Conservation (phyloP, 2,329 filamentous ascomycete species). For the Aspergillus brasiliensis region DNA sequence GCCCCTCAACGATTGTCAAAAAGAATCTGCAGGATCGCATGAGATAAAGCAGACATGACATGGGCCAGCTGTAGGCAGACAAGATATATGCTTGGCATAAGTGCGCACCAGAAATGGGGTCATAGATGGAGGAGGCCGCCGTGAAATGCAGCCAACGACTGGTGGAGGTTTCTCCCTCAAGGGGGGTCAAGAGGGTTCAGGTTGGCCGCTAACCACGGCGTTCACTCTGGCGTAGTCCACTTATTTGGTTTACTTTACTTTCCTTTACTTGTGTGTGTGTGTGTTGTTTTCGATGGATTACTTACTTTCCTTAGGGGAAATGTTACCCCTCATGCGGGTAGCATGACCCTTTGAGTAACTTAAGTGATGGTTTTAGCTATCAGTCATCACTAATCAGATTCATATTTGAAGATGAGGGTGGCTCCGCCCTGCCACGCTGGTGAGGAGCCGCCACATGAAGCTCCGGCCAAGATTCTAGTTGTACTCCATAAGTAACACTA, state of each 20-base stretch:
- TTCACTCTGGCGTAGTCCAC: not conserved
- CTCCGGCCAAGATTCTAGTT: not conserved
- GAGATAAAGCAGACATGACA: not conserved
- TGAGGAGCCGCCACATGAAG: not conserved
- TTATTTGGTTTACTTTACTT: not conserved
- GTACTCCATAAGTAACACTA: not conserved
- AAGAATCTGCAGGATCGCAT: constrained; percentile 1
- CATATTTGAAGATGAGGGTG: not conserved
- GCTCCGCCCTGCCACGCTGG: not conserved
- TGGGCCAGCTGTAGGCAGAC: not conserved
- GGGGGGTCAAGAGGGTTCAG: not conserved
- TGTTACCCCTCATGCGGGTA: constrained; percentile 2
- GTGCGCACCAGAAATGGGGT: not conserved
- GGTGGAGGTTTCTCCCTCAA: not conserved
- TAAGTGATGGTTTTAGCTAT: not conserved
- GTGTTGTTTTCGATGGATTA: not conserved
- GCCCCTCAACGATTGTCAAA: not conserved
- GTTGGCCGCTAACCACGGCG: not conserved
- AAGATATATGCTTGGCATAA: constrained; percentile 1
- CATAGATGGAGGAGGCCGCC: not conserved
- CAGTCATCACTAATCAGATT: not conserved
- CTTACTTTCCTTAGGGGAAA: not conserved
- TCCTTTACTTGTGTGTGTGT: no score
- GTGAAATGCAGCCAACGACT: not conserved
- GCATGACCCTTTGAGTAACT: not conserved